phyloP scores from a whole-genome alignment of 2,329 filamentous ascomycete genomes.

The Clathrospora elynae region DNA sequence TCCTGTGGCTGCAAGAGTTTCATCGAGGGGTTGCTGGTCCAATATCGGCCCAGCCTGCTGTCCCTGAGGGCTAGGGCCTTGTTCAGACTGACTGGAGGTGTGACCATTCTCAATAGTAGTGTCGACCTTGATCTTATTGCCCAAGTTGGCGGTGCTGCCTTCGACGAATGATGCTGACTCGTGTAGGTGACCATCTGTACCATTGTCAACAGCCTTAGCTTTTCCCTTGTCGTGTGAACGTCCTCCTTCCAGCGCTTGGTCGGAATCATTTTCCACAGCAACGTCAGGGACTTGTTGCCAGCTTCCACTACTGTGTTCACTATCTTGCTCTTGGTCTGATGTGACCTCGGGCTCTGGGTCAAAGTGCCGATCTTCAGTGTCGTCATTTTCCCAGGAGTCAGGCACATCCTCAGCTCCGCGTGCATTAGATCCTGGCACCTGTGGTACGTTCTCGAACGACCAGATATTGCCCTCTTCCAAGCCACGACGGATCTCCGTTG shows the following conservation, averaged over 20 bases:
- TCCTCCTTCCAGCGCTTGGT: constrained; percentile 35
- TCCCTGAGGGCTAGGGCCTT: neutral
- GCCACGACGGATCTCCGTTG: constrained; percentile 54
- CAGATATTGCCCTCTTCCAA: constrained; percentile 52
- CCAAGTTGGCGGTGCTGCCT: constrained; percentile 6
- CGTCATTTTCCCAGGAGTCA: constrained; percentile 38
- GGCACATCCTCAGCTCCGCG: constrained; percentile 15
- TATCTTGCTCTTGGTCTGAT: constrained; percentile 39
- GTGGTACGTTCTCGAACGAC: constrained; percentile 38
- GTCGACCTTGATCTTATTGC: constrained; percentile 7
- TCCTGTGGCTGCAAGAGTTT: constrained; percentile 11
- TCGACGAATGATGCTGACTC: constrained; percentile 4
- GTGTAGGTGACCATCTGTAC: constrained; percentile 1
- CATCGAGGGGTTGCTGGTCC: constrained; percentile 3
- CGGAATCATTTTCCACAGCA: constrained; percentile 32
- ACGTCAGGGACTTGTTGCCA: constrained; percentile 48
- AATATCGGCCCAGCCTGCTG: constrained; percentile 6
- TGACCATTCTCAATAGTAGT: constrained; percentile 7
- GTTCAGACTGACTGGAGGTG: constrained; percentile 9
- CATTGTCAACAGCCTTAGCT: constrained; percentile 22
- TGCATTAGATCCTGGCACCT: constrained; percentile 9
- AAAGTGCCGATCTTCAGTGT: constrained; percentile 7
- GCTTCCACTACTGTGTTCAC: constrained; percentile 48
- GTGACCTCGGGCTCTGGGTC: constrained; percentile 8
- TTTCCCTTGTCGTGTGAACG: constrained; percentile 36